Percentiles rank a stretch among this genome's conserved stretches.
phyloP scores from a whole-genome alignment of 306 rosid genomes.

The Mimosa pudica region DNA sequence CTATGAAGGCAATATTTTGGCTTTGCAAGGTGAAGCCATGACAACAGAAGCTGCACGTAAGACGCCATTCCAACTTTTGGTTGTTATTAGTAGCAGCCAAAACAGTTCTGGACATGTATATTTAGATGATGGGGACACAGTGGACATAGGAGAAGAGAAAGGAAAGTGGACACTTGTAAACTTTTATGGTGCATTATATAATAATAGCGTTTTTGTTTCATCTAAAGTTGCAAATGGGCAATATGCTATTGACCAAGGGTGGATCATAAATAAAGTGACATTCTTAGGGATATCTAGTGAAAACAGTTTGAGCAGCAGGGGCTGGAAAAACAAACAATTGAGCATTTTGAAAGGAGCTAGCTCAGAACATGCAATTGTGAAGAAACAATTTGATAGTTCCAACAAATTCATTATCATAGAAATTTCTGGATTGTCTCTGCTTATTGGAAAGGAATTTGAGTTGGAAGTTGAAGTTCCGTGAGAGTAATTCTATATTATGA shows the following conservation, averaged over 20 bases:
- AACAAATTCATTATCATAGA: slow-evolving; percentile 46
- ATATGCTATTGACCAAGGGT: slow-evolving; percentile 59
- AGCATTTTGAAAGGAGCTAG: slow-evolving; percentile 37
- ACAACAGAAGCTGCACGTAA: slow-evolving; percentile 48
- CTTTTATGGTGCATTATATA: slow-evolving; percentile 40
- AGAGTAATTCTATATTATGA: not conserved
- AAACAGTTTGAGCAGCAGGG: slow-evolving; percentile 3
- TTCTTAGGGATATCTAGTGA: slow-evolving; percentile 60
- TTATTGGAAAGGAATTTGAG: slow-evolving; percentile 66
- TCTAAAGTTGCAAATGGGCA: slow-evolving; percentile 63
- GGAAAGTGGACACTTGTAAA: slow-evolving; percentile 67
- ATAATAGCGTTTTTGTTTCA: slow-evolving; percentile 34
- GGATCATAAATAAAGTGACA: slow-evolving; percentile 64
- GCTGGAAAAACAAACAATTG: slow-evolving; percentile 28
- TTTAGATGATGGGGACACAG: slow-evolving; percentile 75
- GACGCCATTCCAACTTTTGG: slow-evolving; percentile 66
- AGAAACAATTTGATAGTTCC: slow-evolving; percentile 29
- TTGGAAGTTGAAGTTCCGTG: slow-evolving; percentile 37
- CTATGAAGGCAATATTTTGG: slow-evolving; percentile 75
- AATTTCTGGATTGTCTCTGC: slow-evolving; percentile 50
- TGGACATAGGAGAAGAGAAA: slow-evolving; percentile 55
- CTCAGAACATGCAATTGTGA: slow-evolving; percentile 33
- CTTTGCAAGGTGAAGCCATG: slow-evolving; percentile 73
- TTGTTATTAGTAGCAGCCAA: slow-evolving; percentile 41
- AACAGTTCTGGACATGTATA: slow-evolving; percentile 67